Base-by-base conservation (phyloP, 2,329 filamentous ascomycete species). In the Raffaelea ambrosiae region DNA sequence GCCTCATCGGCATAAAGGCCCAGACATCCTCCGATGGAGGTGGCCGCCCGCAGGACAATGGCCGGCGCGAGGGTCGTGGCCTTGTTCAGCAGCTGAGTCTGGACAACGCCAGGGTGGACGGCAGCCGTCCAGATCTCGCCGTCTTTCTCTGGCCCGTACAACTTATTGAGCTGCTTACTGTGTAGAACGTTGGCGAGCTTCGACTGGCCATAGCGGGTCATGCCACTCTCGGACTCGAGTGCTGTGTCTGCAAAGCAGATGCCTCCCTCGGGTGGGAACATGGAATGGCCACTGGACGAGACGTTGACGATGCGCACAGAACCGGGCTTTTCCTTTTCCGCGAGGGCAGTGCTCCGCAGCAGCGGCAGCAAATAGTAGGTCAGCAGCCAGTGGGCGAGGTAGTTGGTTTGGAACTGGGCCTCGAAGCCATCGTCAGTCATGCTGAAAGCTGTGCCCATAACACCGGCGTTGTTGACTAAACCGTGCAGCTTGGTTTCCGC, bases 381-480 rank as follows among this genome's bases (percentile, higher is more conserved):
- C 7, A 71, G 53, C 13, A 67, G 53, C 66, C 65, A 70, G 57
- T 71, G 68, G 9, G 64, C 57, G 19, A 71, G 59, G 54, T 70
- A 69, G 51, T 70, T 70, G 38, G 65, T 69, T 58, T 69, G 59
- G 26, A 55, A 67, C 51, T 70, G 65, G 44, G 49, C 60, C 57
- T 66, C 67, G 55, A 58, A 60, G 31, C 61, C 62, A 46, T 69
- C 60, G 46, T 57, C 55, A 43, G 60, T 66, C 19, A 61, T 50
- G 35, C 56, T 54, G 44, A 62, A 66, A 8, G 57, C 55, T 40
- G 58, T 57, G 20, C 53, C 46, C 61, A 57, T 64, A 57, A 63
- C 43, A 53, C 59, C 58, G 29, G 55, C 54, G 48, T 66, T 62
- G 48, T 64, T 63, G 51, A 63, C 51, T 14, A 65, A 53, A 19